Conservation (phyloP, 2,329 filamentous ascomycete species). For the Xenoacremonium recifei region DNA sequence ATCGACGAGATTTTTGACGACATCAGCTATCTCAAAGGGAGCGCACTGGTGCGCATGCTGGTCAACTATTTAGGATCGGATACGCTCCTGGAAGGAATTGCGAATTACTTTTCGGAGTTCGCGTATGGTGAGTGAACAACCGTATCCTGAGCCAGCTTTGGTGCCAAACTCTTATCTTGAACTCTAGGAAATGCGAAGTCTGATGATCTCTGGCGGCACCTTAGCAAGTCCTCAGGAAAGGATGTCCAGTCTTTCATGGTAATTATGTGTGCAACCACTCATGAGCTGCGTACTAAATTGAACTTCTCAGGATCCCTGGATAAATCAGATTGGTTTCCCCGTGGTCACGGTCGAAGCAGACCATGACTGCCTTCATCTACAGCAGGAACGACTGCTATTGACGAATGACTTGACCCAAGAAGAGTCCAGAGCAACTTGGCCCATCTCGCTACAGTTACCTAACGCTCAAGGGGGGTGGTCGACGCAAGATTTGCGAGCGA, state of each 20-base stretch:
- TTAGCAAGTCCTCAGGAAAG: constrained; percentile 82
- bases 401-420: no score
- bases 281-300: no score
- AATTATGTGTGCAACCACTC: not conserved
- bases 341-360: constrained; percentile 84
- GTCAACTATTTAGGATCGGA: constrained; percentile 88
- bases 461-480: no score
- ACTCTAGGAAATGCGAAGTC: constrained; percentile 78
- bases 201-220: constrained; percentile 82
- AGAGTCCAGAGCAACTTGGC: no score
- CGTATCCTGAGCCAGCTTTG: no score
- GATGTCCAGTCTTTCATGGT: constrained; percentile 83
- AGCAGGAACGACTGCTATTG: no score
- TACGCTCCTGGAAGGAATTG: constrained; percentile 86
- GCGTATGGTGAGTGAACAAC: constrained; percentile 69
- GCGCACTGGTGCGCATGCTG: constrained; percentile 94
- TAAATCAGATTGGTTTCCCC: constrained; percentile 91
- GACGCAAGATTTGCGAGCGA: no score
- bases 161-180: not conserved
- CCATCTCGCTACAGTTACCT: no score
- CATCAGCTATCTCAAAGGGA: constrained; percentile 96
- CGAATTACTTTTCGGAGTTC: constrained; percentile 83
- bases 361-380: constrained; percentile 52
- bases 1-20: constrained; percentile 98
- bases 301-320: constrained; percentile 80